Conservation (phyloP, 2,329 filamentous ascomycete genomes). For the Pseudofabraea citricarpa region DNA sequence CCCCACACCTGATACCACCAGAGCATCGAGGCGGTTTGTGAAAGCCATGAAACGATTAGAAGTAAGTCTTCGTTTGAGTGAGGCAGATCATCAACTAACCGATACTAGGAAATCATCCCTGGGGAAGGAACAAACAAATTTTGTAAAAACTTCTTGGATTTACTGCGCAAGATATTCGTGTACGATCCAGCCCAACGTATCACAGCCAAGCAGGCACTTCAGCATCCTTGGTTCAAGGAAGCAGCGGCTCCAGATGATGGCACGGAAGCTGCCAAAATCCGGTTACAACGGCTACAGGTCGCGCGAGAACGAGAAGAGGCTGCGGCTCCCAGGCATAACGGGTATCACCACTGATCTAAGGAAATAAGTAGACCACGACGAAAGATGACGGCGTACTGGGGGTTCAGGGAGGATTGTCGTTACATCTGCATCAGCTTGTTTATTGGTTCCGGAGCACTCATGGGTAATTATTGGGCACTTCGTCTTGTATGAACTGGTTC, state of each 20-base stretch:
- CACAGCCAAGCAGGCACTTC: slow-evolving; percentile 60
- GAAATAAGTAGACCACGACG: slow-evolving; percentile 20
- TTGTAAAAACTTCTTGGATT: slow-evolving; percentile 57
- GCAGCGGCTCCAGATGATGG: slow-evolving; percentile 59
- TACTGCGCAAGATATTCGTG: slow-evolving; percentile 62
- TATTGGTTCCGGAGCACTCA: slow-evolving; percentile 12
- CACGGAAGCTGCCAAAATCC: slow-evolving; percentile 62
- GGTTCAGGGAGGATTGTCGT: slow-evolving; percentile 14
- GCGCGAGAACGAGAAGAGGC: slow-evolving; percentile 14
- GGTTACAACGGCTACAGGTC: slow-evolving; percentile 27
- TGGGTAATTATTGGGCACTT: neutral
- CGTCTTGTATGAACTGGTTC: neutral
- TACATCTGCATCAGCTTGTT: slow-evolving; percentile 13
- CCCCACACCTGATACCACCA: slow-evolving; percentile 56
- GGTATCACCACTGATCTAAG: slow-evolving; percentile 19
- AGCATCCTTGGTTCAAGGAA: slow-evolving; percentile 66
- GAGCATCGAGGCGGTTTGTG: slow-evolving; percentile 61
- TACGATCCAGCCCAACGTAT: slow-evolving; percentile 63
- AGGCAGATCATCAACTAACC: slow-evolving; percentile 13
- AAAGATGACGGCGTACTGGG: slow-evolving; percentile 26
- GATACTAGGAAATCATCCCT: slow-evolving; percentile 59
- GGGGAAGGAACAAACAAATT: slow-evolving; percentile 45
- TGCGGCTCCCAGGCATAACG: slow-evolving; percentile 16
- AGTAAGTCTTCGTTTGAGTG: slow-evolving; percentile 36
- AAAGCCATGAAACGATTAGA: slow-evolving; percentile 67